Evolutionary conservation across 192 early-diverging fungal genomes (phyloP).

Genomic region (Entomortierella lignicola): DNA sequence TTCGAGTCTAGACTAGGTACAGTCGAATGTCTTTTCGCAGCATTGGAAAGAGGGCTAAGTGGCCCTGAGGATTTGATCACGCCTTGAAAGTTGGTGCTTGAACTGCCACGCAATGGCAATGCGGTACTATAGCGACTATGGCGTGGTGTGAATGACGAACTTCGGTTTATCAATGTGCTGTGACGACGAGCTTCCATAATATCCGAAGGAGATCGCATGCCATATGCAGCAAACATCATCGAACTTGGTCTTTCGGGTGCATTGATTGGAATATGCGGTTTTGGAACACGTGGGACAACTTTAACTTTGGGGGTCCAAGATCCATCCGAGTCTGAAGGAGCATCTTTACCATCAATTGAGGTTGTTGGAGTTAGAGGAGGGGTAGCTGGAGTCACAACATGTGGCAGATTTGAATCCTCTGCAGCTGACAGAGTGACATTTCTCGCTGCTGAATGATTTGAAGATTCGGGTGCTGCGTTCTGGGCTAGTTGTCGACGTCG

Average conservation of each 20-base stretch:
- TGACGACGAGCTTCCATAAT: conserved; percentile 53
- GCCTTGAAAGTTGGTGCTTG: conserved; percentile 12
- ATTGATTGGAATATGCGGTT: conserved; percentile 17
- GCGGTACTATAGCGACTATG: conserved; percentile 35
- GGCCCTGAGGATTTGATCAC: conserved; percentile 7
- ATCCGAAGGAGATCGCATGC: conserved; percentile 42
- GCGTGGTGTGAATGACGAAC: conserved; percentile 39
- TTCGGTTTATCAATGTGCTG: conserved; percentile 30
- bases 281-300: conserved; percentile 19
- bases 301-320: conserved; percentile 25
- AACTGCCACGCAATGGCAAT: conserved; percentile 33
- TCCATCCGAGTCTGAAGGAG: conserved; percentile 40
- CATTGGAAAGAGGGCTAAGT: conserved; percentile 1
- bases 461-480: not conserved
- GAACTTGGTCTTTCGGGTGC: conserved; percentile 28
- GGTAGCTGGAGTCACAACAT: conserved; percentile 16
- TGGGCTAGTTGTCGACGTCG: not conserved
- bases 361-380: conserved; percentile 47
- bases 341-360: conserved; percentile 38
- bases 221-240: conserved; percentile 44
- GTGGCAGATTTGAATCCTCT: conserved; percentile 1
- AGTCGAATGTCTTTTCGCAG: conserved; percentile 33
- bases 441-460: conserved; percentile 1
- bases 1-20: conserved; percentile 43
- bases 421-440: not conserved